Evolutionary conservation across 192 early-diverging fungal genomes (phyloP), one percentile per base, ranked within the genome.

Genomic region (Gryganskiella cystojenkinii): DNA sequence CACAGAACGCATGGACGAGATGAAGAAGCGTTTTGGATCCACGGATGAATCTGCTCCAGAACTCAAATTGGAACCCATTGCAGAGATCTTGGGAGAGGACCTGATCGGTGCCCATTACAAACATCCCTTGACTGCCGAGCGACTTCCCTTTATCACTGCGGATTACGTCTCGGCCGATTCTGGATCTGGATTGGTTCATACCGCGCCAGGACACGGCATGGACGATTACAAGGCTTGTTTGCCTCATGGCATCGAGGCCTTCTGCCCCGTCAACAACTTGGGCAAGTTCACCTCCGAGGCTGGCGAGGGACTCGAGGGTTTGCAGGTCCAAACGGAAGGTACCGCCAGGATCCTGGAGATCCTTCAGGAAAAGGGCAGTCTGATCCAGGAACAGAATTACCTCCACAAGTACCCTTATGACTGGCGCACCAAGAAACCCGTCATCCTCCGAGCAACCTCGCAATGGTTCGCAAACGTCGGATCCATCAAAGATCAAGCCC

Each of bases 401-500:
- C 81, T 70, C 4, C 93, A 94, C 79, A 93, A 90, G 67, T 94
- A 93, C 60, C 93, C 92, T 3, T 94, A 93, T 55, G 93, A 94
- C 83, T 94, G 93, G 93, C 87, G 93, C 11, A 92, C 91, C 60
- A 94, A 94, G 68, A 80, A 89, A 59, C 93, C 93, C 5, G 86
- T 94, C 33, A 93, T 94, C 62, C 81, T 85, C 31, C 64, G 93
- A n/a, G 92, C 93, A 10, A 93, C 93, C 14, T 85, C 90, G 31
- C 93, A 94, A 70, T 94, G 93, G 93, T 94, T 94, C 82, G 92
- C 91, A 15, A 87, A 92, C 50, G 79, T 94, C 0, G 82, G 81
- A 17, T 70, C 82, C 24, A 74, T 94, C 45, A 89, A 91, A 64
- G 69, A 85, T 51, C 47, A 68, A 45, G 73, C 65, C 13, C 51